Conservation (phyloP, 2,329 filamentous ascomycete genomes). For the Fusarium lateritium region DNA sequence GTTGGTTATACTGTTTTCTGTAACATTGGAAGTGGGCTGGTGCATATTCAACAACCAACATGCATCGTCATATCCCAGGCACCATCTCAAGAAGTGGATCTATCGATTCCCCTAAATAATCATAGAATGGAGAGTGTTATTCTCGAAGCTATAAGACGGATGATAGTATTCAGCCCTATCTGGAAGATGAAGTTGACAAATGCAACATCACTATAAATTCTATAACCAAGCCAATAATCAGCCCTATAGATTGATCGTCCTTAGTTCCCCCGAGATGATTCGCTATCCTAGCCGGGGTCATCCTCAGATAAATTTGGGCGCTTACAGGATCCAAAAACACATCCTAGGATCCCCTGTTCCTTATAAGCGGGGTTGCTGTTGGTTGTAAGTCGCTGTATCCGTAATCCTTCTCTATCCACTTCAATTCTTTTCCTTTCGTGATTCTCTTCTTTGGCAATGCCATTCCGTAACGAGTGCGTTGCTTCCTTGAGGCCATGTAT, state of each 20-base stretch:
- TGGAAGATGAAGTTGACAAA: no score
- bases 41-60: not conserved
- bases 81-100: not conserved
- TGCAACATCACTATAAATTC: no score
- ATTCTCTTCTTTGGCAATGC: not conserved
- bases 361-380: slow-evolving; percentile 9
- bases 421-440: not conserved
- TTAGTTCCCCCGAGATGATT: not conserved
- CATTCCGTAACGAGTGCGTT: not conserved
- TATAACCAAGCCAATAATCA: not conserved
- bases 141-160: no score
- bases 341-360: slow-evolving; percentile 2
- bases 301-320: slow-evolving; percentile 11
- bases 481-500: slow-evolving; percentile 26
- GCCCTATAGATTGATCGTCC: not conserved
- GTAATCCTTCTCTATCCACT: not conserved
- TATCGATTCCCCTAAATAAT: not conserved
- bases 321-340: slow-evolving; percentile 27
- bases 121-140: no score
- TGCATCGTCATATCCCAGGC: not conserved
- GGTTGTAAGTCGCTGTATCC: not conserved
- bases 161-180: no score
- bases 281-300: not conserved
- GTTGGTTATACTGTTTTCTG: not conserved
- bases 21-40: not conserved